phyloP scores from a whole-genome alignment of 768 basidiomycete species.

The Pulveroboletus ravenelii region DNA sequence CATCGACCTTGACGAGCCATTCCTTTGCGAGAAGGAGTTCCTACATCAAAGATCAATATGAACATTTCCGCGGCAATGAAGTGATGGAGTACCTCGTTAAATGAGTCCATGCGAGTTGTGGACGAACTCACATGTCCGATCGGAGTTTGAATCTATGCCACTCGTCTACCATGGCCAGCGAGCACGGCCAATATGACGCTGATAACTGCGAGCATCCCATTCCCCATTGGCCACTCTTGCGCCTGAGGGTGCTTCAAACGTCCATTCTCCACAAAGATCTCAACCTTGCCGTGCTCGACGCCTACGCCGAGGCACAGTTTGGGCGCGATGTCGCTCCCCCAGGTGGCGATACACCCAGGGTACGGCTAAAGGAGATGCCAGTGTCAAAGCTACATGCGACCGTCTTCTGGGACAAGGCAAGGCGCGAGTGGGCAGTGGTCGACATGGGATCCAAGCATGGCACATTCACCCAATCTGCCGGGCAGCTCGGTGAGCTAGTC shows the following conservation, averaged over 20 bases:
- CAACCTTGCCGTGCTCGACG: constrained; percentile 58
- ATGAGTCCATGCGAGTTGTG: constrained; percentile 39
- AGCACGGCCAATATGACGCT: constrained; percentile 21
- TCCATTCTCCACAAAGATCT: constrained; percentile 47
- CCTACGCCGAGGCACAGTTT: constrained; percentile 62
- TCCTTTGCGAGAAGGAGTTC: constrained; percentile 59
- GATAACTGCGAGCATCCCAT: constrained; percentile 35
- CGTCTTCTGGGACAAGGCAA: constrained; percentile 59
- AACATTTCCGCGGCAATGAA: neutral
- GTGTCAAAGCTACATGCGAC: constrained; percentile 81
- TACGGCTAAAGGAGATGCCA: constrained; percentile 79
- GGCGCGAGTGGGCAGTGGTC: constrained; percentile 65
- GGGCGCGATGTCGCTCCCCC: constrained; percentile 64
- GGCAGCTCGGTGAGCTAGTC: constrained; percentile 28
- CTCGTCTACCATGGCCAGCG: constrained; percentile 11
- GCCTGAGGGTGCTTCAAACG: constrained; percentile 35
- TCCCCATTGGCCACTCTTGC: constrained; percentile 36
- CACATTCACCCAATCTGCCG: constrained; percentile 50
- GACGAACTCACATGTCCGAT: constrained; percentile 4
- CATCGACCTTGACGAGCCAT: constrained; percentile 69
- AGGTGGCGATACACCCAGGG: constrained; percentile 51
- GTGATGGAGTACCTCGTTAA: constrained; percentile 37
- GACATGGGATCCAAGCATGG: constrained; percentile 88
- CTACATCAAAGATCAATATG: constrained; percentile 31
- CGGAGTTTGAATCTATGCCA: constrained; percentile 22